These are phyloP conservation scores for Phalaenopsis equestris DNA, from an alignment of 106 monocot genomes.

Conservation along the genomic window DNA sequence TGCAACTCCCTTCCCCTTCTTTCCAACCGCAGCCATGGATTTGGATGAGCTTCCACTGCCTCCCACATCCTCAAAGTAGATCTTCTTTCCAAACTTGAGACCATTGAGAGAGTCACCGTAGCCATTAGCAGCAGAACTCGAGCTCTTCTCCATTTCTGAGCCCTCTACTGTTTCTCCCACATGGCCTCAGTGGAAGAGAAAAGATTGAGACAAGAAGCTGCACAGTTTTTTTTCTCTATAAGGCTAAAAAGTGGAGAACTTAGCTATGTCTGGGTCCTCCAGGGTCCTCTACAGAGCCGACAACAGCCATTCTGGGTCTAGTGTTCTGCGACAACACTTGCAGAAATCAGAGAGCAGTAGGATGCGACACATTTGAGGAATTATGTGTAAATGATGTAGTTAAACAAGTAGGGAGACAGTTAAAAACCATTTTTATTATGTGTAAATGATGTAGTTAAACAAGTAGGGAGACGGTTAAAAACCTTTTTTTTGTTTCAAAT, in stretches of 20 bases:
- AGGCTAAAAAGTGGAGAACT: constrained; percentile 1
- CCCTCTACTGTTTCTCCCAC: background rate
- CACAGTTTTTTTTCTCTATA: background rate
- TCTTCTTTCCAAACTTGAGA: constrained; percentile 68
- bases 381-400: background rate
- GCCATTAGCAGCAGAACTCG: constrained; percentile 18
- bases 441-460: background rate
- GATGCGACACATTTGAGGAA: background rate
- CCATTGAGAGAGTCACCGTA: constrained; percentile 43
- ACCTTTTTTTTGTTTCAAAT: too few relatives aligned
- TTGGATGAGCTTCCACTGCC: constrained; percentile 14
- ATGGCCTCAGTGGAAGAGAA: background rate
- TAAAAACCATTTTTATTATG: background rate
- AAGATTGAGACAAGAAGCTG: background rate
- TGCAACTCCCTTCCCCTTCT: constrained; percentile 32
- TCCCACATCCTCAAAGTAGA: constrained; percentile 69
- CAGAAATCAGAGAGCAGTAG: background rate
- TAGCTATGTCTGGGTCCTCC: background rate
- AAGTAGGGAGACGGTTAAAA: too few relatives aligned
- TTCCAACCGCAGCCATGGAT: constrained; percentile 3
- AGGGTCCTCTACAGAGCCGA: constrained; percentile 13
- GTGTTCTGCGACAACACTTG: background rate
- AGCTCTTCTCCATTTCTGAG: constrained; percentile 33
- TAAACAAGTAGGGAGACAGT: too few relatives aligned
- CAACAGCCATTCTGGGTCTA: constrained; percentile 14